A percentile compares a stretch with the other conserved stretches of the same genome.
Conservation (phyloP, 768 basidiomycete genomes). For the Trametes cubensis region DNA sequence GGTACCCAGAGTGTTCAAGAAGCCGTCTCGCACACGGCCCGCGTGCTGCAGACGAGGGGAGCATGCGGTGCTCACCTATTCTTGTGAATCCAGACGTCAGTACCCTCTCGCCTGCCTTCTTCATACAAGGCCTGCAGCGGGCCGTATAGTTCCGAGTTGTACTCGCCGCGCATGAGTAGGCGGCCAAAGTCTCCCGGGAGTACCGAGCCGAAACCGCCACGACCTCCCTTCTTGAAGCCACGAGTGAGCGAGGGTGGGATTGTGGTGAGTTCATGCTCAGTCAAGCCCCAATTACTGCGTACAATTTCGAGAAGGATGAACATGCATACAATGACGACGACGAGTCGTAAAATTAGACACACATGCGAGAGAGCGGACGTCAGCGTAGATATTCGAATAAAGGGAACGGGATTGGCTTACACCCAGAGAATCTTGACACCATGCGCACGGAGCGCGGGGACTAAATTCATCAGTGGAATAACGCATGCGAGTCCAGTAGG, state of each 20-base stretch:
- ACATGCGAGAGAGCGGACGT: conserved; percentile 4
- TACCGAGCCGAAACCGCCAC: conserved; percentile 55
- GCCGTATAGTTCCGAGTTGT: conserved; percentile 64
- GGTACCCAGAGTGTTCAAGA: background rate
- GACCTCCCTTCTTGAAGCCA: conserved; percentile 51
- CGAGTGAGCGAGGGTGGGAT: conserved; percentile 64
- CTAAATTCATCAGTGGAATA: conserved; percentile 50
- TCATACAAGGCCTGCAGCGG: conserved; percentile 59
- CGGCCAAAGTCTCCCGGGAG: conserved; percentile 57
- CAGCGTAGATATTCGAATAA: background rate
- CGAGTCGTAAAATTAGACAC: background rate
- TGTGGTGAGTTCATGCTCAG: conserved; percentile 60
- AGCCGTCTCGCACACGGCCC: background rate
- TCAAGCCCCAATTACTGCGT: conserved; percentile 69
- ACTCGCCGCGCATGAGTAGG: conserved; percentile 58
- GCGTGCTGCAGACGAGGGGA: background rate
- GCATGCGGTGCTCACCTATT: conserved; percentile 48
- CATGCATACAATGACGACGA: background rate
- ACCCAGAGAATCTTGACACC: conserved; percentile 68
- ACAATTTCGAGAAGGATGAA: background rate
- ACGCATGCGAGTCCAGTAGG: conserved; percentile 60
- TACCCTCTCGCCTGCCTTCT: conserved; percentile 53
- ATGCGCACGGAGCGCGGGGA: conserved; percentile 50
- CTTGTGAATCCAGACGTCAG: conserved; percentile 75
- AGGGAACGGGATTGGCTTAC: conserved; percentile 36